Base-by-base conservation (phyloP, 2,329 filamentous ascomycete species). In the Pseudocercospora cruenta region DNA sequence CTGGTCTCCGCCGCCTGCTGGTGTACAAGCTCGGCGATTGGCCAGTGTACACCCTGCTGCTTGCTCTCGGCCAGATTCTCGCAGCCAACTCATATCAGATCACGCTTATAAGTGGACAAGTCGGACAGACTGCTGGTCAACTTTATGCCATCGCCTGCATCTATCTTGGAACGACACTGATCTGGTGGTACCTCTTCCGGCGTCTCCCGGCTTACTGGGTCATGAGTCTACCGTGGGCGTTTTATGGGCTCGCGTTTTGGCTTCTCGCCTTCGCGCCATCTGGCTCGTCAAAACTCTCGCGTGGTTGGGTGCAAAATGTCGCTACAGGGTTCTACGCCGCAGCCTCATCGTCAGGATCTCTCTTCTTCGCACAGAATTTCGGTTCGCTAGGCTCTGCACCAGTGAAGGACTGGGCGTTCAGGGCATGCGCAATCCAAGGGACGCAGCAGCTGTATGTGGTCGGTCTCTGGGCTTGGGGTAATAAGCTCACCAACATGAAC, bases 31-130 rank as follows among this genome's bases (percentile, higher is more conserved):
- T 89, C 62, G 85, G 85, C n/a, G 86, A 88, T 71, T 90, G 87
- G 87, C 88, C 87, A 0, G 73, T 89, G 6, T 90, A 90, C 74
- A 84, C 86, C 3, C 82, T 89, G 67, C 80, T 90, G 55, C 82
- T 90, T 19, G 86, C 86, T 8, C 80, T 88, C 39, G 85, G 86
- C 22, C 87, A 90, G 71, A 86, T 90, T 67, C 85, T 90, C 58
- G 86, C 88, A 1, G 86, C 87, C 64, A 90, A 89, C 76, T 89
- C 87, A 0, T 90, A 90, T 76, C 88, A 90, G 73, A 87, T 90
- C 72, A 89, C 87, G 0, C 81, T 91, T n/a, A 81, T 91, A 21
- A 88, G 87, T 0, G 88, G 88, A 19, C 84, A 88, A 70, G 81
- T 87, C 21, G 87, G 86, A 63, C 82, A 90, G 74, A 83, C 84